These are phyloP conservation scores for Davidsoniella virescens DNA, from an alignment of 2,329 filamentous ascomycete species.

Conservation along the genomic window DNA sequence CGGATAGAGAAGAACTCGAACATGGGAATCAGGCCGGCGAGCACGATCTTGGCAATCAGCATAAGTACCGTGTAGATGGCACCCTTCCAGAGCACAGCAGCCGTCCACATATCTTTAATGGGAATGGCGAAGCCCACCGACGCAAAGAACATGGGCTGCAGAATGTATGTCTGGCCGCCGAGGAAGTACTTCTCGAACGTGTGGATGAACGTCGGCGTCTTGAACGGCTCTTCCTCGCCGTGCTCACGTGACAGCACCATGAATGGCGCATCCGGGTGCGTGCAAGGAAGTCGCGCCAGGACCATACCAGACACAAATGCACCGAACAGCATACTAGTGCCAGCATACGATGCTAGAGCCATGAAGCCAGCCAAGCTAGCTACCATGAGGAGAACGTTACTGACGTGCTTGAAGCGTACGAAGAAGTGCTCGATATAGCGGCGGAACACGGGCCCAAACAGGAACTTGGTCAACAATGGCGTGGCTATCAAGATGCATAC, in stretches of 20 bases:
- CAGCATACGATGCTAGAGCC: slow-evolving; percentile 21
- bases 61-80: slow-evolving; percentile 40
- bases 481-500: slow-evolving; percentile 21
- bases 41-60: slow-evolving; percentile 26
- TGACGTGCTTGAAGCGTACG: slow-evolving; percentile 19
- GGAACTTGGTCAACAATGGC: slow-evolving; percentile 22
- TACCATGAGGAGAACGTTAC: slow-evolving; percentile 20
- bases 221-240: slow-evolving; percentile 19
- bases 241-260: slow-evolving; percentile 19
- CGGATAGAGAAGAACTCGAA: slow-evolving; percentile 19
- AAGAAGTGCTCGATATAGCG: slow-evolving; percentile 21
- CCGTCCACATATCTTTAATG: slow-evolving; percentile 36
- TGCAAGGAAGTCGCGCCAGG: slow-evolving; percentile 22
- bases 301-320: slow-evolving; percentile 26
- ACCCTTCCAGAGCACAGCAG: slow-evolving; percentile 37
- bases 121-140: slow-evolving; percentile 44
- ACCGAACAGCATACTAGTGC: slow-evolving; percentile 24
- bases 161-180: slow-evolving; percentile 25
- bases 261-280: slow-evolving; percentile 22
- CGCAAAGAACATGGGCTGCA: slow-evolving; percentile 43
- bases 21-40: slow-evolving; percentile 15
- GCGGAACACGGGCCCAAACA: slow-evolving; percentile 23
- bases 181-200: slow-evolving; percentile 24
- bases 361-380: slow-evolving; percentile 18
- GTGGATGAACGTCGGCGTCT: slow-evolving; percentile 23